A percentile compares a stretch with the other conserved stretches of the same genome.
Evolutionary conservation across 805 yeast species (phyloP).

Genomic region (Candida quercuum): DNA sequence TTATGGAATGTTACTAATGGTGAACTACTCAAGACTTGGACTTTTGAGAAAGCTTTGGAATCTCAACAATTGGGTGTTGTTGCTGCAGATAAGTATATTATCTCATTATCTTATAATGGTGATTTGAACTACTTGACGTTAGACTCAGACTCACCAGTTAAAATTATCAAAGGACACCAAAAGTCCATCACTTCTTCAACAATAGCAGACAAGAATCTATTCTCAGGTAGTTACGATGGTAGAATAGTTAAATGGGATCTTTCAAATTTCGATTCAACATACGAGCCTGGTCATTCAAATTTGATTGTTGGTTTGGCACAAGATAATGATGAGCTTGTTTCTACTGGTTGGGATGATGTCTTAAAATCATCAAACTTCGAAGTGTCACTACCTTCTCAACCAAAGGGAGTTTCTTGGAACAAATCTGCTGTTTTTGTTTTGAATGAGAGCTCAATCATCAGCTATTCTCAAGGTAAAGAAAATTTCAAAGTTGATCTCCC

Average conservation of each 20-base stretch:
- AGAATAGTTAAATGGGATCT: constrained; percentile 55
- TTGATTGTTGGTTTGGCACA: constrained; percentile 50
- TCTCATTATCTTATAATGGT: constrained; percentile 71
- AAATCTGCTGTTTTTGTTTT: constrained; percentile 33
- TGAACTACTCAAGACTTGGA: constrained; percentile 45
- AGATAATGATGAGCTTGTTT: constrained; percentile 30
- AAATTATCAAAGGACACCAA: constrained; percentile 70
- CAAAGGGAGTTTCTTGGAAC: constrained; percentile 37
- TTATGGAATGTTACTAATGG: constrained; percentile 50
- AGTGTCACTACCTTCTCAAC: constrained; percentile 39
- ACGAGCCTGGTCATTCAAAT: constrained; percentile 51
- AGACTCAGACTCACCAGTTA: constrained; percentile 27
- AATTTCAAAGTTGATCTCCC: constrained; percentile 26
- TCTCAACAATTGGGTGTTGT: constrained; percentile 81
- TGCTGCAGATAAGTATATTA: constrained; percentile 50
- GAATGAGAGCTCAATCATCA: constrained; percentile 30
- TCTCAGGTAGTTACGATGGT: constrained; percentile 84
- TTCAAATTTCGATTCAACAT: constrained; percentile 30
- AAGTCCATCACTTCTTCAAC: constrained; percentile 64
- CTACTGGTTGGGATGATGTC: constrained; percentile 91
- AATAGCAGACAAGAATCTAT: constrained; percentile 25
- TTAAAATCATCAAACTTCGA: constrained; percentile 36
- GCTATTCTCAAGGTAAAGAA: constrained; percentile 29
- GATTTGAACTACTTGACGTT: constrained; percentile 54
- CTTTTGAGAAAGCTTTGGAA: constrained; percentile 38